Base-by-base conservation (phyloP, 768 basidiomycete genomes). In the Suillus subluteus region DNA sequence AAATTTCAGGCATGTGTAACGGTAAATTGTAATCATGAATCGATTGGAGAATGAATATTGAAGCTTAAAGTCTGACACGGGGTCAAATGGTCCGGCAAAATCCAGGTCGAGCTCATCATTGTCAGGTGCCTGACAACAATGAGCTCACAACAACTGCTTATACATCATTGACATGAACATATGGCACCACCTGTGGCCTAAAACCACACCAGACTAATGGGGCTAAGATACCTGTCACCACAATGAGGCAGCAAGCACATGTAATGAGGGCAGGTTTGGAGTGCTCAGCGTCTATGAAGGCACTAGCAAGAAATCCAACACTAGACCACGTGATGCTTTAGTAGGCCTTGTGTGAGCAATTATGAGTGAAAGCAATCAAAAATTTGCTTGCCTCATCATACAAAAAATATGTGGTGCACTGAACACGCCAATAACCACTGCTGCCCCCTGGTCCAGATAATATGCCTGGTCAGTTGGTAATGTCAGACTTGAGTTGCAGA, bases 371-470 rank as follows among this genome's bases (percentile, higher is more conserved):
- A n/a, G n/a, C n/a, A n/a, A n/a, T n/a, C n/a, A n/a, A n/a, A n/a
- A n/a, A n/a, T n/a, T n/a, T n/a, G n/a, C n/a, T n/a, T 52, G 50
- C 50, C 50, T 52, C 50, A 52, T 52, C 2, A 52, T 52, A 52
- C 50, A 1, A 52, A 52, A 50, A 15, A 52, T 26, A 7, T 23
- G 26, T 6, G 50, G 50, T 52, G 50, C 15, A 0, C 50, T 52
- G 50, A 52, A 52, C 50, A 52, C 15, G 6, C 50, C 48, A 52
- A 52, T 4, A 15, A 52, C 23, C 1, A 52, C 50, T 26, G 50
- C 7, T 23, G 26, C 26, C 4, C 50, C 23, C 50, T 52, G 50
- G 26, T 52, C 50, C 5, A 52, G 50, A 15, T 52, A 52, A 52
- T 52, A 52, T 26, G 13, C 23, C 50, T 52, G 13, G 50, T 52